Evolutionary conservation across 805 yeast species (phyloP), one percentile per base, ranked within the genome.

Genomic region (Candida odintsovae): DNA sequence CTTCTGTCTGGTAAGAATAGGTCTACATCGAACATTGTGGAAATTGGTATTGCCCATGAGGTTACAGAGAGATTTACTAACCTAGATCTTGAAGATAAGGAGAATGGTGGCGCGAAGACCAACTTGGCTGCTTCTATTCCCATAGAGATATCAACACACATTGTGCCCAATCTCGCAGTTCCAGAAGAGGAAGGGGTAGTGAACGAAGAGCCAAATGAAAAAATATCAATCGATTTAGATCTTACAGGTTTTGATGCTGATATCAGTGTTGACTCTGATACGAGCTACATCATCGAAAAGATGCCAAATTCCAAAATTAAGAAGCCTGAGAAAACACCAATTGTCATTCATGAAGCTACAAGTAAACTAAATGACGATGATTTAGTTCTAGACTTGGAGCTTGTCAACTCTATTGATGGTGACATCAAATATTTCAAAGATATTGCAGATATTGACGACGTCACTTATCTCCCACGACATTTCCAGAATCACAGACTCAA

Each of bases 401-500:
- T 43, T 12, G 19, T 41, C 5, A 43, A 41, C 23, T 46, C 51
- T 3, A 31, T 40, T 4, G 50, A 48, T 42, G 54, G 52, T 9
- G 42, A 51, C 4, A 45, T 57, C n/a, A 44, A 23, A 6, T 57
- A 38, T 41, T 50, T 47, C 47, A 37, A 46, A n/a, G 43, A 53
- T 28, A 36, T 57, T 4, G 15, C 21, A 2, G 16, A 29, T 11
- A 38, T 48, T 20, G 48, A 45, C n/a, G 55, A 57, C 19, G 39
- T 43, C 12, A 52, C 54, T 1, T 56, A 49, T 49, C 47, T 50
- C 12, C 61, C 63, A 38, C 49, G 60, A 25, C 36, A 44, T 5
- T 55, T 52, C 31, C 63, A 59, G 21, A 45, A 50, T 28, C 63
- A 58, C 38, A 43, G 36, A 4, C 38, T 57, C 25, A 42, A 40